A percentile compares a stretch with the other conserved stretches of the same genome.
Conservation (phyloP, 768 basidiomycete species). For the Boletus edulis region DNA sequence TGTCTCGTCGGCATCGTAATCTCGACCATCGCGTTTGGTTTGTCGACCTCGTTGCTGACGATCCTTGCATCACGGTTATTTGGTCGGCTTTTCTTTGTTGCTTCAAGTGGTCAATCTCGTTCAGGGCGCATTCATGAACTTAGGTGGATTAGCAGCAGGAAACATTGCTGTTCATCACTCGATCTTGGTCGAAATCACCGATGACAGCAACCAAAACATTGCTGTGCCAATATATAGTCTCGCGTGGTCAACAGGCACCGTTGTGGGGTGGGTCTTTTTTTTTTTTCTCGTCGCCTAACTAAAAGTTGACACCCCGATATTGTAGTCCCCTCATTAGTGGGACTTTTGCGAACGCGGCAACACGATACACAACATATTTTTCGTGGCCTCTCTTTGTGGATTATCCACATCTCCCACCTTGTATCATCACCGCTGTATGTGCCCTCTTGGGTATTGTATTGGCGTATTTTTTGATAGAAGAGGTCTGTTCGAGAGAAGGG, state of each 20-base stretch:
- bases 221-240: conserved; percentile 59
- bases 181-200: conserved; percentile 60
- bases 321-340: too few species aligned
- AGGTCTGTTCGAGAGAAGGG: neutral
- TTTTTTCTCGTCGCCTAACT: neutral
- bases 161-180: conserved; percentile 62
- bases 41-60: conserved; percentile 47
- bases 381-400: conserved; percentile 8
- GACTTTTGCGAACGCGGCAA: conserved; percentile 1
- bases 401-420: conserved; percentile 6
- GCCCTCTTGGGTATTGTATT: neutral
- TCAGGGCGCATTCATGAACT: neutral
- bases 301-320: too few species aligned
- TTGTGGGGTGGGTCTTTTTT: neutral
- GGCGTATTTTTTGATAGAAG: conserved; percentile 3
- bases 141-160: conserved; percentile 62
- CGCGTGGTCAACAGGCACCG: conserved; percentile 32
- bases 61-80: conserved; percentile 51
- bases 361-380: conserved; percentile 6
- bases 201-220: conserved; percentile 56
- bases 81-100: conserved; percentile 32
- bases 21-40: conserved; percentile 50
- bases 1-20: conserved; percentile 51
- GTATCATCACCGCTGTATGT: neutral
- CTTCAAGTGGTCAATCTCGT: neutral